Conservation (phyloP, 2,329 filamentous ascomycete species). For the Hypoxylon sp. region DNA sequence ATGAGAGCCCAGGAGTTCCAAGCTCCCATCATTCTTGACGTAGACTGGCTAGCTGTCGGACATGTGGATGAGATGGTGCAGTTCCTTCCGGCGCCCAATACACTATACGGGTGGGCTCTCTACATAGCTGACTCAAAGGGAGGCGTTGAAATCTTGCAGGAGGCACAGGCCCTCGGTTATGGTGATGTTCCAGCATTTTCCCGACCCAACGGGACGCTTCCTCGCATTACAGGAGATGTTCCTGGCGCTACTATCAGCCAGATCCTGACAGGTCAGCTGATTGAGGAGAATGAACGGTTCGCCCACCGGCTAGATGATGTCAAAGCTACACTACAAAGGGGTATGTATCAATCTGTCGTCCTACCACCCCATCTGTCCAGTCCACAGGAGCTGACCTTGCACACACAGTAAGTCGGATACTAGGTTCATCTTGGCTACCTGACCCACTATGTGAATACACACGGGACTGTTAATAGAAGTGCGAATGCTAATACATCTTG, state of each 20-base stretch:
- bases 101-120: conserved; percentile 43
- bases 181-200: background rate
- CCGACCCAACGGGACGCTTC: background rate
- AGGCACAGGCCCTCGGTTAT: conserved; percentile 21
- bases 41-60: conserved; percentile 49
- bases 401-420: too few species aligned
- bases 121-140: conserved; percentile 40
- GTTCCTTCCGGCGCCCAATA: conserved; percentile 43
- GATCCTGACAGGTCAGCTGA: conserved; percentile 12
- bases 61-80: conserved; percentile 54
- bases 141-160: conserved; percentile 44
- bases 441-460: too few species aligned
- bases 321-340: background rate
- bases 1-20: conserved; percentile 51
- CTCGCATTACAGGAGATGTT: background rate
- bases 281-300: conserved; percentile 8
- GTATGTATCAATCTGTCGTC: background rate
- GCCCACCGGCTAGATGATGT: background rate
- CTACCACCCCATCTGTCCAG: too few species aligned
- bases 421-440: too few species aligned
- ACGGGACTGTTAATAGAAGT: too few species aligned
- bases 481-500: too few species aligned
- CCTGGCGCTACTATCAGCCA: conserved; percentile 7
- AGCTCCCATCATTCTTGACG: conserved; percentile 51
- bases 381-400: too few species aligned